Evolutionary conservation across 2,329 filamentous ascomycete genomes (phyloP).

Genomic region (Monilinia aucupariae): DNA sequence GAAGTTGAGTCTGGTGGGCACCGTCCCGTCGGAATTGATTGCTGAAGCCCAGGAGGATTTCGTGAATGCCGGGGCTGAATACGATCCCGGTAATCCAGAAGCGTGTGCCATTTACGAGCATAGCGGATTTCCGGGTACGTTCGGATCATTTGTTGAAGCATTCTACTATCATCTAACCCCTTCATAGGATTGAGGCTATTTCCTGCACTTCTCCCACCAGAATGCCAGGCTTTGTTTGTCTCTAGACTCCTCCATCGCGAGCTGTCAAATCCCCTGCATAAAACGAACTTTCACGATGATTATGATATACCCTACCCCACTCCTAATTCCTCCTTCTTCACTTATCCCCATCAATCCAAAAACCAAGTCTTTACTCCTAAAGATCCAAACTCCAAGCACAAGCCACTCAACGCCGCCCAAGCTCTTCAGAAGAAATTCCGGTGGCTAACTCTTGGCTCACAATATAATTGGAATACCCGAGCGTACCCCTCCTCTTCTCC

Average conservation of each 20-base stretch:
- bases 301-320: conserved; percentile 60
- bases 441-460: conserved; percentile 89
- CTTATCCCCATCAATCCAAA: conserved; percentile 48
- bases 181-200: conserved; percentile 55
- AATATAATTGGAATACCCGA: conserved; percentile 92
- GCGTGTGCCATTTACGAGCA: conserved; percentile 33
- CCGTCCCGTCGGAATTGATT: conserved; percentile 27
- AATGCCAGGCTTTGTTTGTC: conserved; percentile 66
- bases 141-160: not conserved
- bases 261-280: conserved; percentile 66
- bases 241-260: conserved; percentile 71
- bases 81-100: conserved; percentile 14
- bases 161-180: not conserved
- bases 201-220: conserved; percentile 65
- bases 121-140: conserved; percentile 31
- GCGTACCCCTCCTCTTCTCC: conserved; percentile 63
- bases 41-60: conserved; percentile 24
- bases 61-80: conserved; percentile 6
- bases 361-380: conserved; percentile 59
- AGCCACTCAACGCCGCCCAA: conserved; percentile 62
- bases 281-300: conserved; percentile 83
- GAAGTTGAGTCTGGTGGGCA: conserved; percentile 25
- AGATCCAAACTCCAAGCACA: conserved; percentile 56
- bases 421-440: conserved; percentile 77
- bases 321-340: conserved; percentile 44